Evolutionary conservation across 1,284 basidiomycete genomes (phyloP).

Genomic region (Malassezia psittaci): DNA sequence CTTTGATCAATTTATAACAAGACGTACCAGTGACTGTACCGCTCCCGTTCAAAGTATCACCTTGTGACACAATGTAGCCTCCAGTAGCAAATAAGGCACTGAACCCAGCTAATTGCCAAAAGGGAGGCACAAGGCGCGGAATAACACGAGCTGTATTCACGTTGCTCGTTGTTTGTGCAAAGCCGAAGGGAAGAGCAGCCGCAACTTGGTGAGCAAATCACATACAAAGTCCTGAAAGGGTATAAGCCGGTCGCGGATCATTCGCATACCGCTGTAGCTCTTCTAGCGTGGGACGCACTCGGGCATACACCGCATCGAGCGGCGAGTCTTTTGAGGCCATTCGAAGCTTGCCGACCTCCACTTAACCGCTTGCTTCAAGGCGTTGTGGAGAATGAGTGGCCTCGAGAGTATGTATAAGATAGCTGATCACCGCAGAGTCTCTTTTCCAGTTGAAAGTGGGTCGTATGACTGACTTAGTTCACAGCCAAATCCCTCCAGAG

Average conservation of each 20-base stretch:
- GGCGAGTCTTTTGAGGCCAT: slow-evolving; percentile 1
- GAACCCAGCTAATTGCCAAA: slow-evolving; percentile 38
- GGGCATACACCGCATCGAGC: neutral
- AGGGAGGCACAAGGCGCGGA: slow-evolving; percentile 28
- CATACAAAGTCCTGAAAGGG: slow-evolving; percentile 22
- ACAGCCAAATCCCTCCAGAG: slow-evolving; percentile 47
- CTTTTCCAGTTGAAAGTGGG: slow-evolving; percentile 45
- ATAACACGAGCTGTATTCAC: slow-evolving; percentile 19
- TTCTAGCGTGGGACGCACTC: neutral
- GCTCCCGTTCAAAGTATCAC: slow-evolving; percentile 35
- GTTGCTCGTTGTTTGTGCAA: slow-evolving; percentile 23
- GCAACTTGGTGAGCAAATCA: slow-evolving; percentile 15
- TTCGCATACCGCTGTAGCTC: slow-evolving; percentile 20
- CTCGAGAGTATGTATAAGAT: slow-evolving; percentile 25
- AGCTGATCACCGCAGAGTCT: slow-evolving; percentile 24
- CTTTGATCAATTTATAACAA: slow-evolving; percentile 6
- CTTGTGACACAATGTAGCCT: slow-evolving; percentile 41
- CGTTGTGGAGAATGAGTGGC: slow-evolving; percentile 23
- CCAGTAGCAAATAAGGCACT: slow-evolving; percentile 29
- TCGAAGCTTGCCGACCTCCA: neutral
- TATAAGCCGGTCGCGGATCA: slow-evolving; percentile 23
- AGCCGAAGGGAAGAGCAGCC: slow-evolving; percentile 29
- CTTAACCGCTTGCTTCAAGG: no score
- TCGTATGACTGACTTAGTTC: slow-evolving; percentile 19
- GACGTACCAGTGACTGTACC: slow-evolving; percentile 26